Conservation (phyloP, 257 asterid genomes). For the Agastache rugosa region DNA sequence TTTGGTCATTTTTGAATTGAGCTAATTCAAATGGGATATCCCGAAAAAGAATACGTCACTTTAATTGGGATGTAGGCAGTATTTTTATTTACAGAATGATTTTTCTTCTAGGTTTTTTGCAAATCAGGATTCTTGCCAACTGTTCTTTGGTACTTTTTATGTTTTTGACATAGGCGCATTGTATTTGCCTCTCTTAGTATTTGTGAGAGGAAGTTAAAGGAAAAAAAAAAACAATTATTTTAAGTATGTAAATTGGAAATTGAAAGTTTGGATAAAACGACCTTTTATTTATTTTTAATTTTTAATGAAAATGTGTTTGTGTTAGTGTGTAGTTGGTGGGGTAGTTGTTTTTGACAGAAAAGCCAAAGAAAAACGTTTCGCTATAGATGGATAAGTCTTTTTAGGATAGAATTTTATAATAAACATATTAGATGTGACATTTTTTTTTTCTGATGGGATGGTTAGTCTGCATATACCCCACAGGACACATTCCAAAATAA, state of each 20-base stretch:
- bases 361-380: background rate
- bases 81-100: no score
- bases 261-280: background rate
- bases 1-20: no score
- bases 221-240: no score
- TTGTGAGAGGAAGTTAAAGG: background rate
- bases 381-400: background rate
- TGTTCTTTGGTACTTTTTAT: no score
- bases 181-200: background rate
- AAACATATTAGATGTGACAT: background rate
- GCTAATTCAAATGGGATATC: no score
- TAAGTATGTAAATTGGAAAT: background rate
- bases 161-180: background rate
- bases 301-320: background rate
- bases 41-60: no score
- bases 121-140: no score
- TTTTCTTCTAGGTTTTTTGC: no score
- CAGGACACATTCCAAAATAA: background rate
- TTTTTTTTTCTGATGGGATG: background rate
- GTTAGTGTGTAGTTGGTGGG: background rate
- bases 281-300: background rate
- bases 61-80: no score
- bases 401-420: background rate
- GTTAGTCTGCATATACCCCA: background rate
- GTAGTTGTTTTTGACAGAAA: conserved; percentile 5